Evolutionary conservation across 306 rosid species (phyloP).

Genomic region (Lathyrus sativus): DNA sequence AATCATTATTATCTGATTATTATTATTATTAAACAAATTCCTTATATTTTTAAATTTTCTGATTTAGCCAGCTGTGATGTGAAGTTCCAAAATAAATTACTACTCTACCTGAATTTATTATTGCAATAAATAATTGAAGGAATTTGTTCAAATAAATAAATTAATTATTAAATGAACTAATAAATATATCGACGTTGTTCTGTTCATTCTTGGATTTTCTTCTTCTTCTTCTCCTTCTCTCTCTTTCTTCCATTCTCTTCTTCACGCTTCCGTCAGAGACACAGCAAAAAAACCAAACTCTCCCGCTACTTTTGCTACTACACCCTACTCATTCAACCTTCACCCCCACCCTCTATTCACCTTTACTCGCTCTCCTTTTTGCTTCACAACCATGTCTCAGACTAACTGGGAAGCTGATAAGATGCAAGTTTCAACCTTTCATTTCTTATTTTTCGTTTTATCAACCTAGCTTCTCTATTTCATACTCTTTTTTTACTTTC

Average conservation of each 20-base stretch:
- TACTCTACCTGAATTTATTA: background rate
- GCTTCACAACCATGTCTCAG: constrained; percentile 76
- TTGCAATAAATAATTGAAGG: background rate
- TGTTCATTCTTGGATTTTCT: constrained; percentile 44
- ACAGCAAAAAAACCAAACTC: constrained; percentile 42
- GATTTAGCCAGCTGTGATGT: background rate
- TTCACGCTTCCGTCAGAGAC: constrained; percentile 32
- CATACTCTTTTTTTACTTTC: constrained; percentile 9
- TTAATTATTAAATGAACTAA: background rate
- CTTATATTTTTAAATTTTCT: background rate
- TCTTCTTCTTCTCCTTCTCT: constrained; percentile 10
- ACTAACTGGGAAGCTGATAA: constrained; percentile 99
- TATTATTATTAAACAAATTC: too few relatives aligned
- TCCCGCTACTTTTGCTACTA: constrained; percentile 34
- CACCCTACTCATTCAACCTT: constrained; percentile 29
- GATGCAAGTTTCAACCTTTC: constrained; percentile 58
- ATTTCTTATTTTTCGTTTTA: background rate
- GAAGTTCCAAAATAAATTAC: background rate
- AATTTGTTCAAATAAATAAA: background rate
- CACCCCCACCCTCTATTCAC: constrained; percentile 29
- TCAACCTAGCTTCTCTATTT: constrained; percentile 38
- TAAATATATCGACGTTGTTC: constrained; percentile 22
- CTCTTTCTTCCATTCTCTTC: constrained; percentile 37
- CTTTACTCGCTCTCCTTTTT: constrained; percentile 28
- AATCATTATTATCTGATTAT: too few relatives aligned